A percentile compares a stretch with the other conserved stretches of the same genome.
phyloP scores from a whole-genome alignment of 441 rosid species.

The Eruca vesicaria region DNA sequence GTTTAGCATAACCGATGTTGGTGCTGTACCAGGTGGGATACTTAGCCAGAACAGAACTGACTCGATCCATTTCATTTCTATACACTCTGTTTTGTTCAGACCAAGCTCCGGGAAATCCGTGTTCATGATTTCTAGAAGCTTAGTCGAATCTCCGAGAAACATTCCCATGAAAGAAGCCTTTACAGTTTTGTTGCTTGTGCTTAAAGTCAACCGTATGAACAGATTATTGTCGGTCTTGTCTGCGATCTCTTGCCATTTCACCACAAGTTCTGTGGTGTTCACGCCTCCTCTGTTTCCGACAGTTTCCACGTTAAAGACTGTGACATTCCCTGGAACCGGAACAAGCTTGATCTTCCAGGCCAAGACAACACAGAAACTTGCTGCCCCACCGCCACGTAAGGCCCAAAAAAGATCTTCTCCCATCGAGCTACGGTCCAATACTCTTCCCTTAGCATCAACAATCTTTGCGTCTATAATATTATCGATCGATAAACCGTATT shows the following conservation, averaged over 20 bases:
- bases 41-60: slow-evolving; percentile 35
- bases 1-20: slow-evolving; percentile 26
- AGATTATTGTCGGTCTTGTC: background rate
- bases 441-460: slow-evolving; percentile 34
- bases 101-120: slow-evolving; percentile 35
- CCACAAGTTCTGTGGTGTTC: slow-evolving; percentile 28
- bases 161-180: slow-evolving; percentile 26
- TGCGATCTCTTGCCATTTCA: background rate
- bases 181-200: background rate
- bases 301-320: slow-evolving; percentile 33
- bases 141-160: slow-evolving; percentile 35
- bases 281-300: slow-evolving; percentile 31
- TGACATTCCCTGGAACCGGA: slow-evolving; percentile 37
- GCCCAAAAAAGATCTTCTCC: slow-evolving; percentile 57
- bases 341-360: slow-evolving; percentile 39
- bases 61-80: slow-evolving; percentile 41
- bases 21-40: slow-evolving; percentile 18
- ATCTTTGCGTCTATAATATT: slow-evolving; percentile 40
- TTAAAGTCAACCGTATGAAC: slow-evolving; percentile 25
- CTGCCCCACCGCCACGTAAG: slow-evolving; percentile 43
- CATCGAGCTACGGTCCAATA: slow-evolving; percentile 38
- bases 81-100: slow-evolving; percentile 32
- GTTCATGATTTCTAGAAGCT: slow-evolving; percentile 16
- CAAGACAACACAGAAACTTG: slow-evolving; percentile 41
- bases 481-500: slow-evolving; percentile 45